These are phyloP conservation scores for Parvularia atlantis DNA, from an alignment of 78 protist species.

Conservation along the genomic window DNA sequence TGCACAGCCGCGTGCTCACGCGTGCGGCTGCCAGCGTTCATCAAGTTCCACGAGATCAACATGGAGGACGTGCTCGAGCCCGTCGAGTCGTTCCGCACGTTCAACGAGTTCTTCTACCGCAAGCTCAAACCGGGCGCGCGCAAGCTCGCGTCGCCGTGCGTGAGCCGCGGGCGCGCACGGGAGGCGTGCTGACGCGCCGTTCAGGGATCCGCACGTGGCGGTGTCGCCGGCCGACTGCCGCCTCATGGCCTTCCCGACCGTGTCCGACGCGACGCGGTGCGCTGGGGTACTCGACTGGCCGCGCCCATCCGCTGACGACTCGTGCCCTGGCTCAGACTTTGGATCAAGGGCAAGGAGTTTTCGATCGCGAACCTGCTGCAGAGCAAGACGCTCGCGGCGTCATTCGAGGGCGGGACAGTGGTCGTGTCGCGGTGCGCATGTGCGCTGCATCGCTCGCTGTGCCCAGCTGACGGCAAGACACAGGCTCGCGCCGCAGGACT, in stretches of 20 bases:
- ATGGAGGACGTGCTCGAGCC: conserved; percentile 48
- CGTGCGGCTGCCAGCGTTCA: too few species aligned
- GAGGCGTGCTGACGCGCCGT: too few species aligned
- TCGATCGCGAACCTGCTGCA: too few species aligned
- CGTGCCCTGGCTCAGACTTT: too few species aligned
- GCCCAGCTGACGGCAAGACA: too few species aligned
- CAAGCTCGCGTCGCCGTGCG: conserved; percentile 31
- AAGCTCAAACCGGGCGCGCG: conserved; percentile 49
- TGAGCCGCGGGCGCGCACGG: too few species aligned
- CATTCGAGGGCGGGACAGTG: conserved; percentile 47
- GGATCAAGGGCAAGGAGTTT: too few species aligned
- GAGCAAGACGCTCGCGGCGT: too few species aligned
- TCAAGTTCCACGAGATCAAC: neutral
- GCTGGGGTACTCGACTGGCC: neutral
- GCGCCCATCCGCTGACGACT: neutral
- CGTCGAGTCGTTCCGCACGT: conserved; percentile 20
- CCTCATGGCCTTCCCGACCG: conserved; percentile 35
- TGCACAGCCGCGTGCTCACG: too few species aligned
- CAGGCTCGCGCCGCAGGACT: conserved; percentile 63
- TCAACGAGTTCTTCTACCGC: conserved; percentile 66
- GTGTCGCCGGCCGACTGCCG: conserved; percentile 64
- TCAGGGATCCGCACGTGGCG: conserved; percentile 12
- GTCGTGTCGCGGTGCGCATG: conserved; percentile 45
- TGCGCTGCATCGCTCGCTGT: too few species aligned
- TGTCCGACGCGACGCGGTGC: neutral